Conservation (phyloP, 1,139 yeast genomes). For the Pichia sp. region DNA sequence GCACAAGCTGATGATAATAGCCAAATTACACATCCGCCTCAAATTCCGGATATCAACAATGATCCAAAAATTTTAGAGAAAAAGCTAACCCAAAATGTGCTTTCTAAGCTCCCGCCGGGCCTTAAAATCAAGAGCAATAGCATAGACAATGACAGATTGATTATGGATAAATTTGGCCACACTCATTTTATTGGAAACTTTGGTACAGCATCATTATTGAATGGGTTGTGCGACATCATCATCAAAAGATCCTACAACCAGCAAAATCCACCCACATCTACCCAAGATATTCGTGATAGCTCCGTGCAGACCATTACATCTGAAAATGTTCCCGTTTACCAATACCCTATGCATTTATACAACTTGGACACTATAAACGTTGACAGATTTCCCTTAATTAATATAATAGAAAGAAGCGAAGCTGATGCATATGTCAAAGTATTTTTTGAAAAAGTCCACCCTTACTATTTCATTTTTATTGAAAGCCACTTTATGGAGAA, state of each 20-base stretch:
- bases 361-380: slow-evolving; percentile 30
- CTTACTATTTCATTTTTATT: slow-evolving; percentile 39
- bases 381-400: slow-evolving; percentile 34
- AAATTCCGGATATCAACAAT: too few relatives aligned
- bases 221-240: slow-evolving; percentile 37
- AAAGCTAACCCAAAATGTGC: neutral
- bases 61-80: neutral
- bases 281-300: slow-evolving; percentile 31
- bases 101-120: slow-evolving; percentile 20
- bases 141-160: slow-evolving; percentile 34
- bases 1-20: too few relatives aligned
- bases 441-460: slow-evolving; percentile 40
- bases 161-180: slow-evolving; percentile 39
- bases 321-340: slow-evolving; percentile 32
- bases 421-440: slow-evolving; percentile 35
- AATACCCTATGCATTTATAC: slow-evolving; percentile 32
- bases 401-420: slow-evolving; percentile 30
- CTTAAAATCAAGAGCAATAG: slow-evolving; percentile 21
- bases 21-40: too few relatives aligned
- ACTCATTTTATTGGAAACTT: slow-evolving; percentile 41
- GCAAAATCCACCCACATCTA: slow-evolving; percentile 30
- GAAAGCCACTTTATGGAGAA: slow-evolving; percentile 30
- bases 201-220: slow-evolving; percentile 39
- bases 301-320: slow-evolving; percentile 32
- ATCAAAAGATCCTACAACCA: slow-evolving; percentile 34